Conservation (phyloP, 441 rosid species). For the Erodium texanum region DNA sequence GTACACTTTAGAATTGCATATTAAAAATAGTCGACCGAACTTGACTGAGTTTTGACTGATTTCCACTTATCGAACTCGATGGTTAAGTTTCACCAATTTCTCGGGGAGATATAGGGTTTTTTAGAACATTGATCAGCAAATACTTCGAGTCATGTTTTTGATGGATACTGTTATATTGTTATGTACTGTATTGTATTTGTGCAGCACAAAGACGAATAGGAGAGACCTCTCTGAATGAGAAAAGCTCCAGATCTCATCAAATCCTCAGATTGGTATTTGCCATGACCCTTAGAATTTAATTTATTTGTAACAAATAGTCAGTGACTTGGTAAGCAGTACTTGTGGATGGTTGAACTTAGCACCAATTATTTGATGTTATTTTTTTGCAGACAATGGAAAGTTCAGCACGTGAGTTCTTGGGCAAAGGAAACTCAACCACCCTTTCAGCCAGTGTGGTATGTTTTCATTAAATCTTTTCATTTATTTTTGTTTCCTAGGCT, state of each 20-base stretch:
- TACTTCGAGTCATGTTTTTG: background rate
- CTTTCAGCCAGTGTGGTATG: slow-evolving; percentile 79
- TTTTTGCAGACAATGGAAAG: slow-evolving; percentile 72
- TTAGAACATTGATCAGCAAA: no score
- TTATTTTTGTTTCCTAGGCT: background rate
- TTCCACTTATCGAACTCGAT: no score
- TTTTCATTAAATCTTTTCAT: background rate
- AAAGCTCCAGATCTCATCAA: slow-evolving; percentile 97
- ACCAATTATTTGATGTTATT: background rate
- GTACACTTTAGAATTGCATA: no score
- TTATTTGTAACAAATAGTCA: background rate
- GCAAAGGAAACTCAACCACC: slow-evolving; percentile 59
- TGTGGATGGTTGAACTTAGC: background rate
- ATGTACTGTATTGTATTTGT: slow-evolving; percentile 16
- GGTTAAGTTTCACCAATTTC: no score
- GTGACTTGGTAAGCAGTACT: background rate
- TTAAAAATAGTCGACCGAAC: no score
- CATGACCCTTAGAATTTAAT: no score
- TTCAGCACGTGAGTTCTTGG: slow-evolving; percentile 55
- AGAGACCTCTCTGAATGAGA: slow-evolving; percentile 82
- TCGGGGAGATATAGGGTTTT: no score
- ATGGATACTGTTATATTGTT: background rate
- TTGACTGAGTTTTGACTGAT: no score
- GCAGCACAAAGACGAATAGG: slow-evolving; percentile 95
- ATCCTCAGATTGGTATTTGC: slow-evolving; percentile 71